Percentiles rank a stretch among this genome's conserved stretches.
Conservation (phyloP, 1,284 basidiomycete genomes). For the Leccinum subspadiceum region DNA sequence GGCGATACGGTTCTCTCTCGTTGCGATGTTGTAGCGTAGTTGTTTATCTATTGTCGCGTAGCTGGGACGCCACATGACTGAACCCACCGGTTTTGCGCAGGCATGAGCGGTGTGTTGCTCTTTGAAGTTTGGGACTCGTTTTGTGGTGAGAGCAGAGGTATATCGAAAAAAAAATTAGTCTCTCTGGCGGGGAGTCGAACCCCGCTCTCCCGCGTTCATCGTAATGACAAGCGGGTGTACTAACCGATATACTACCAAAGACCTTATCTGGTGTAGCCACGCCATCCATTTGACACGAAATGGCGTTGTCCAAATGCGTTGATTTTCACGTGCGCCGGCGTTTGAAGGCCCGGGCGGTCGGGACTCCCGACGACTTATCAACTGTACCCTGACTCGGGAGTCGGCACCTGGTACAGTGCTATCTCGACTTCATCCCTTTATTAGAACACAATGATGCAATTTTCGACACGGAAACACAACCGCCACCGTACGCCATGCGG, state of each 20-base stretch:
- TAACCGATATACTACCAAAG: slow-evolving; percentile 47
- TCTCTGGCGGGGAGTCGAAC: slow-evolving; percentile 47
- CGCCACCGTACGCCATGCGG: neutral
- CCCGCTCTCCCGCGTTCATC: slow-evolving; percentile 39
- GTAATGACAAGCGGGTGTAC: slow-evolving; percentile 44
- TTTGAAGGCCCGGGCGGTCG: too few relatives aligned
- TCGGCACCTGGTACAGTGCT: neutral
- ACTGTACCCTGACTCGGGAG: too few relatives aligned
- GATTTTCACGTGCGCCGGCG: too few relatives aligned
- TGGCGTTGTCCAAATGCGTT: neutral
- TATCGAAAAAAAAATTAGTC: slow-evolving; percentile 21
- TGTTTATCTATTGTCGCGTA: neutral
- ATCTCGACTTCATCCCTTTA: neutral
- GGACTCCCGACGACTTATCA: too few relatives aligned
- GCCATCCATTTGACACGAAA: neutral
- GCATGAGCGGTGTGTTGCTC: neutral
- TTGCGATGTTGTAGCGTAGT: neutral
- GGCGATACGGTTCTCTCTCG: neutral
- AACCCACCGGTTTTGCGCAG: neutral
- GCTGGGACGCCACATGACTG: neutral
- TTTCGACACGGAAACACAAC: too few relatives aligned
- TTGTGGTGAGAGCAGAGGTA: too few relatives aligned
- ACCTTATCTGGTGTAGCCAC: slow-evolving; percentile 6
- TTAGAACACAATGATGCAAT: neutral
- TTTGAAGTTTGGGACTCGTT: neutral